Conservation (phyloP, 2,329 filamentous ascomycete genomes). For the Fusarium sp. region DNA sequence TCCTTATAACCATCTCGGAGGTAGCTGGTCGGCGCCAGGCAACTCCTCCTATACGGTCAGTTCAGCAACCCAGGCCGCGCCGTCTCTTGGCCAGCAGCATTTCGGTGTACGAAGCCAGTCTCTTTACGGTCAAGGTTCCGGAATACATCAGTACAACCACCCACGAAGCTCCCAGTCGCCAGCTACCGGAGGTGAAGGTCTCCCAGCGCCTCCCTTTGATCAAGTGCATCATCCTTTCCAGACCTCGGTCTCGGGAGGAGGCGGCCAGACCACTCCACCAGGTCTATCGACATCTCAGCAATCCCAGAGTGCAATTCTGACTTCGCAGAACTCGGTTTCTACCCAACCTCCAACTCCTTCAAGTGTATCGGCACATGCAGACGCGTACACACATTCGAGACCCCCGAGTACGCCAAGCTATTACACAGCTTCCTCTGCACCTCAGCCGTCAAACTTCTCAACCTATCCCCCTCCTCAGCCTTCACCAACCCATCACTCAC, state of each 20-base stretch:
- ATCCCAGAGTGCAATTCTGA: conserved; percentile 43
- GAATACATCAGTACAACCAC: conserved; percentile 55
- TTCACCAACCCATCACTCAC: conserved; percentile 59
- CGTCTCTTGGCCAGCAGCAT: conserved; percentile 45
- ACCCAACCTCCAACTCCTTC: conserved; percentile 64
- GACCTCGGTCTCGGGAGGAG: conserved; percentile 65
- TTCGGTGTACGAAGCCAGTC: conserved; percentile 47
- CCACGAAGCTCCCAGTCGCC: conserved; percentile 59
- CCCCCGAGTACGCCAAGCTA: conserved; percentile 71
- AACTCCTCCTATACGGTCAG: conserved; percentile 64
- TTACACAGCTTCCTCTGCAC: conserved; percentile 65
- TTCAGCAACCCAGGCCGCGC: conserved; percentile 53
- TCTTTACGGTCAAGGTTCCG: conserved; percentile 64
- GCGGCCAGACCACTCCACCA: conserved; percentile 50
- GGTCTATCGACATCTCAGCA: conserved; percentile 48
- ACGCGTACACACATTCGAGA: conserved; percentile 64
- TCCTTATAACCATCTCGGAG: conserved; percentile 66
- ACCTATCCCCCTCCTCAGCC: conserved; percentile 55
- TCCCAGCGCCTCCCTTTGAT: conserved; percentile 77
- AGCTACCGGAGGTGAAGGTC: conserved; percentile 66
- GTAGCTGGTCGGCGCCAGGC: conserved; percentile 70
- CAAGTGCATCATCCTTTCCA: conserved; percentile 74
- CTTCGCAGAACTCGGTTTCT: conserved; percentile 45
- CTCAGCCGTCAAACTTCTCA: conserved; percentile 60
- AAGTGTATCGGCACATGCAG: conserved; percentile 66